phyloP scores from a whole-genome alignment of 2,329 filamentous ascomycete genomes.

The Hypomyces perniciosus region DNA sequence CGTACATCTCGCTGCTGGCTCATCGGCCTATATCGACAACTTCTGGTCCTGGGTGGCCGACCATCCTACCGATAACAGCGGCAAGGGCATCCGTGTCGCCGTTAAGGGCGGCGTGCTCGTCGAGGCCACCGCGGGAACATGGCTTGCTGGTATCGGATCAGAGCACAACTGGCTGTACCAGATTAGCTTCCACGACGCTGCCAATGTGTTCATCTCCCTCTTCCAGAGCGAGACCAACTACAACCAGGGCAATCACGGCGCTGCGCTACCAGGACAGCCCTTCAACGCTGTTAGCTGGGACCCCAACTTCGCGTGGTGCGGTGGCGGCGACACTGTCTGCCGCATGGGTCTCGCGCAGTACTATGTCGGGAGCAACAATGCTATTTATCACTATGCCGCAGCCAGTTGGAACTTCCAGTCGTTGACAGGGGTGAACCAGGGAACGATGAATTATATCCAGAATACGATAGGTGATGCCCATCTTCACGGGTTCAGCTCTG shows the following conservation, averaged over 20 bases:
- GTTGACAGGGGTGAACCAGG: constrained; percentile 14
- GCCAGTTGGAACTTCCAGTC: constrained; percentile 14
- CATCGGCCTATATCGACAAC: constrained; percentile 13
- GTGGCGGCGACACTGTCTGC: constrained; percentile 4
- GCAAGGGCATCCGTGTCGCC: constrained; percentile 1
- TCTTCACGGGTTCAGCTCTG: constrained; percentile 14
- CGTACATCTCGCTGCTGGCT: constrained; percentile 9
- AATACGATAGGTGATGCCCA: constrained; percentile 8
- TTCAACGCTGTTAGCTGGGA: constrained; percentile 3
- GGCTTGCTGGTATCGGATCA: constrained; percentile 9
- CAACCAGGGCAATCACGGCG: constrained; percentile 8
- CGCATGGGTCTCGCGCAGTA: constrained; percentile 12
- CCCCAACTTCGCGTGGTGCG: constrained; percentile 12
- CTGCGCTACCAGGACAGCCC: constrained; percentile 3
- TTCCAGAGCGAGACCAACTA: constrained; percentile 13
- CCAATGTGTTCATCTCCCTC: constrained; percentile 10
- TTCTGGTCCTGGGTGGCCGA: constrained; percentile 13
- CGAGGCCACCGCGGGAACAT: constrained; percentile 10
- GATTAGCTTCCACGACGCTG: constrained; percentile 7
- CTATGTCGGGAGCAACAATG: constrained; percentile 11
- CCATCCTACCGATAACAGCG: constrained; percentile 2
- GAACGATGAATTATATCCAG: constrained; percentile 17
- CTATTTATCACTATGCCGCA: constrained; percentile 14
- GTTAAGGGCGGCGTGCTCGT: constrained; percentile 12
- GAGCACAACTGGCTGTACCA: constrained; percentile 13